A percentile compares a stretch with the other conserved stretches of the same genome.
Conservation (phyloP, 306 rosid genomes). For the Cucurbita moschata region DNA sequence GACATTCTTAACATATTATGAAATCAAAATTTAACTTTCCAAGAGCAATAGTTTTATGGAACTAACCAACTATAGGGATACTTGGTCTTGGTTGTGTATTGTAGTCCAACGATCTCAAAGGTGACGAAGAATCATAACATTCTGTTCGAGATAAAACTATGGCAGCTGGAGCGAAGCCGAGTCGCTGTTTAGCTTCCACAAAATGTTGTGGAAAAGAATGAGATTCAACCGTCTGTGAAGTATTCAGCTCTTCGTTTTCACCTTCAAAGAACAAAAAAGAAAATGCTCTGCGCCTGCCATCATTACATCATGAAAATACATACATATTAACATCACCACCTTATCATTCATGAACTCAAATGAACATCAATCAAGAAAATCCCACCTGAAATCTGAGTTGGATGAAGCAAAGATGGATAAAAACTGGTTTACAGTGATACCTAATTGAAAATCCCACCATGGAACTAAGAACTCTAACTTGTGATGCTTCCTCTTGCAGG, state of each 20-base stretch:
- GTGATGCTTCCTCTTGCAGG: slow-evolving; percentile 57
- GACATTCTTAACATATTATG: too few relatives aligned
- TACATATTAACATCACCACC: not conserved
- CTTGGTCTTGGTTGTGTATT: slow-evolving; percentile 44
- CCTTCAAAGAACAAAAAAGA: slow-evolving; percentile 74
- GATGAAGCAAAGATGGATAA: slow-evolving; percentile 78
- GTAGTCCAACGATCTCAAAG: slow-evolving; percentile 56
- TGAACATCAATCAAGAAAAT: not conserved
- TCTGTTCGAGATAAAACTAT: slow-evolving; percentile 56
- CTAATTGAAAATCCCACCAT: slow-evolving; percentile 98
- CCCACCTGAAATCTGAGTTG: slow-evolving; percentile 78
- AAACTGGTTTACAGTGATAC: slow-evolving; percentile 82
- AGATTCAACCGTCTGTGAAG: slow-evolving; percentile 67
- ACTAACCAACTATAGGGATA: slow-evolving; percentile 62
- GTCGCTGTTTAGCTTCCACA: slow-evolving; percentile 44
- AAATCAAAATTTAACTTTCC: not conserved
- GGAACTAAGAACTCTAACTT: slow-evolving; percentile 84
- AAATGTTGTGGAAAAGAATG: slow-evolving; percentile 89
- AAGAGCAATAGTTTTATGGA: not conserved
- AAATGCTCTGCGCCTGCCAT: slow-evolving; percentile 72
- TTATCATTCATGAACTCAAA: not conserved
- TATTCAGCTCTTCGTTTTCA: slow-evolving; percentile 76
- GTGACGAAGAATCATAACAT: slow-evolving; percentile 40
- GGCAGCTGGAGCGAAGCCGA: slow-evolving; percentile 91
- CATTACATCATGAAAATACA: slow-evolving; percentile 9